Conservation (phyloP, 108 stramenopile species). For the Mediolabrus comicus region DNA sequence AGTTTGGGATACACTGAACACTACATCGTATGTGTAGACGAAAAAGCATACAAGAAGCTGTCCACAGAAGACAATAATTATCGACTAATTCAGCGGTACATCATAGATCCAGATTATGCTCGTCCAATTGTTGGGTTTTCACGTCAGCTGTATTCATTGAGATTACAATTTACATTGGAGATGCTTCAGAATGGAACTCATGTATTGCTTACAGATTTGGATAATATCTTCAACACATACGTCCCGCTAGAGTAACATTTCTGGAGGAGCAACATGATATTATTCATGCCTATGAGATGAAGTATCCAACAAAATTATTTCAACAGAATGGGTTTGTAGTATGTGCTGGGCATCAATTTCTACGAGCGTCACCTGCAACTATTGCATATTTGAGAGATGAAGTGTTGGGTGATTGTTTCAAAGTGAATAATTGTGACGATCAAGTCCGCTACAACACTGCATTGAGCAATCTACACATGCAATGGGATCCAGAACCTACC, state of each 20-base stretch:
- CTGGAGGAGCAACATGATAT: conserved; percentile 22
- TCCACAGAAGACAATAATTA: neutral
- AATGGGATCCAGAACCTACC: conserved; percentile 16
- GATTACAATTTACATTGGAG: conserved; percentile 29
- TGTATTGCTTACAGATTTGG: conserved; percentile 47
- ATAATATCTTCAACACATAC: conserved; percentile 47
- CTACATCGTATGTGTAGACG: neutral
- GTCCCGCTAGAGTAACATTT: conserved; percentile 16
- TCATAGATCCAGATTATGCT: conserved; percentile 1
- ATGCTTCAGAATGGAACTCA: conserved; percentile 30
- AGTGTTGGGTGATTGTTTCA: conserved; percentile 25
- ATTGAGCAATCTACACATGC: conserved; percentile 10
- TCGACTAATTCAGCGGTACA: neutral
- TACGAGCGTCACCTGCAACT: conserved; percentile 22
- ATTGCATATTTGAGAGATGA: conserved; percentile 29
- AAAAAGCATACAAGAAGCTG: neutral
- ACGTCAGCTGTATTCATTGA: neutral
- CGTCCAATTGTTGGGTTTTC: neutral
- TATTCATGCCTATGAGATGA: conserved; percentile 36
- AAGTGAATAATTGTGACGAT: conserved; percentile 43
- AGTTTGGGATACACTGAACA: conserved; percentile 9
- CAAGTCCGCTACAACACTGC: conserved; percentile 44
- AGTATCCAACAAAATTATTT: conserved; percentile 30
- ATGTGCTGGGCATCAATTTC: conserved; percentile 49
- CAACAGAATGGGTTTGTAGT: conserved; percentile 38